A percentile compares a stretch with the other conserved stretches of the same genome.
phyloP scores from a whole-genome alignment of 2,329 filamentous ascomycete genomes.

The Penicillium sp. region DNA sequence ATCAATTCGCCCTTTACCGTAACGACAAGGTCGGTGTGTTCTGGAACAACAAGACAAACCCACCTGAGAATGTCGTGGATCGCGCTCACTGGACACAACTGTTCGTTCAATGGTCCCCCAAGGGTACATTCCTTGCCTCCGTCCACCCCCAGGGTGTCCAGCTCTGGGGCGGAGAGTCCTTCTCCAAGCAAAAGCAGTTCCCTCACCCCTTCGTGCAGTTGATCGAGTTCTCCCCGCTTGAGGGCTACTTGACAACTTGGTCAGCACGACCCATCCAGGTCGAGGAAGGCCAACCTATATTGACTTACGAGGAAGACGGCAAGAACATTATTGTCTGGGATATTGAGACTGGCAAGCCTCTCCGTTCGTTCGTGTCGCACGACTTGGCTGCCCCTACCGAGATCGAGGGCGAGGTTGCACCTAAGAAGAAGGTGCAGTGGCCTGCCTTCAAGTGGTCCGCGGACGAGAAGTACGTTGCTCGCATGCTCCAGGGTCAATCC shows the following conservation, averaged over 20 bases:
- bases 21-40: constrained; percentile 89
- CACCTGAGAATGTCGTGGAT: constrained; percentile 84
- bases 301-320: constrained; percentile 89
- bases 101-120: constrained; percentile 96
- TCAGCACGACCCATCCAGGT: constrained; percentile 91
- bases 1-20: constrained; percentile 94
- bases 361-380: constrained; percentile 90
- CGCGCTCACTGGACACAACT: constrained; percentile 96
- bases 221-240: constrained; percentile 88
- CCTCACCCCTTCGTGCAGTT: constrained; percentile 94
- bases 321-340: constrained; percentile 99
- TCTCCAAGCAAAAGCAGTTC: constrained; percentile 88
- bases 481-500: constrained; percentile 80
- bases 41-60: constrained; percentile 97
- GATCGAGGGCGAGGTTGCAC: constrained; percentile 59
- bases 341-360: constrained; percentile 79
- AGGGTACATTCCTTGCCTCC: constrained; percentile 89
- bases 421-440: constrained; percentile 95
- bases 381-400: constrained; percentile 60
- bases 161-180: constrained; percentile 88
- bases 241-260: constrained; percentile 95
- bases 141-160: constrained; percentile 96
- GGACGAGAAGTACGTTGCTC: constrained; percentile 94
- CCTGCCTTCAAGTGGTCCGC: constrained; percentile 99
- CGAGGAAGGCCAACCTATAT: constrained; percentile 79